Conservation (phyloP, 306 rosid species). For the Vigna reflexopilosa region DNA sequence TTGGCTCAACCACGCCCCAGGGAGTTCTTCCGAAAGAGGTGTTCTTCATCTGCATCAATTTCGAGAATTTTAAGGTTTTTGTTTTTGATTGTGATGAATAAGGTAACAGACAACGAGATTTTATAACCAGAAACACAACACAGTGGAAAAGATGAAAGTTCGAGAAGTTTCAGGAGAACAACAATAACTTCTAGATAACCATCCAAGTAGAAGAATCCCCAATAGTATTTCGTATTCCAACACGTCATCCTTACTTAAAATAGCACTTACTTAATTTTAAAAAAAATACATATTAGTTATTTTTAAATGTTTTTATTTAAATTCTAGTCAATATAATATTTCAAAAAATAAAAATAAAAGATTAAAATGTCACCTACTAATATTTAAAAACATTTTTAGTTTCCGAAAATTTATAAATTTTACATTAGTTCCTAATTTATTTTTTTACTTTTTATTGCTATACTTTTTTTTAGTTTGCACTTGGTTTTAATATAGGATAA, state of each 20-base stretch:
- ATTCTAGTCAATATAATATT: no score
- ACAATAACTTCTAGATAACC: conserved; percentile 29
- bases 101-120: not conserved
- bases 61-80: not conserved
- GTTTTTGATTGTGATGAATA: not conserved
- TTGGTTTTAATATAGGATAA: no score
- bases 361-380: no score
- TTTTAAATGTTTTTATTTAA: no score
- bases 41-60: conserved; percentile 45
- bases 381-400: no score
- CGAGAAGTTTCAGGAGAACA: conserved; percentile 51
- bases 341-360: no score
- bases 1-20: conserved; percentile 30
- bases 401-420: no score
- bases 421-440: no score
- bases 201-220: not conserved
- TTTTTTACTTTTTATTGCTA: no score
- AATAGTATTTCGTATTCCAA: not conserved
- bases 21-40: conserved; percentile 37
- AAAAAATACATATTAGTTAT: no score
- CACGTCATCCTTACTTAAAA: not conserved
- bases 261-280: no score
- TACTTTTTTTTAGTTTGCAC: no score
- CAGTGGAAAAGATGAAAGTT: conserved; percentile 33
- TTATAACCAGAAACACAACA: not conserved